These are phyloP conservation scores for Aspergillus aculeatus DNA, from an alignment of 2,329 filamentous ascomycete species.

Conservation along the genomic window DNA sequence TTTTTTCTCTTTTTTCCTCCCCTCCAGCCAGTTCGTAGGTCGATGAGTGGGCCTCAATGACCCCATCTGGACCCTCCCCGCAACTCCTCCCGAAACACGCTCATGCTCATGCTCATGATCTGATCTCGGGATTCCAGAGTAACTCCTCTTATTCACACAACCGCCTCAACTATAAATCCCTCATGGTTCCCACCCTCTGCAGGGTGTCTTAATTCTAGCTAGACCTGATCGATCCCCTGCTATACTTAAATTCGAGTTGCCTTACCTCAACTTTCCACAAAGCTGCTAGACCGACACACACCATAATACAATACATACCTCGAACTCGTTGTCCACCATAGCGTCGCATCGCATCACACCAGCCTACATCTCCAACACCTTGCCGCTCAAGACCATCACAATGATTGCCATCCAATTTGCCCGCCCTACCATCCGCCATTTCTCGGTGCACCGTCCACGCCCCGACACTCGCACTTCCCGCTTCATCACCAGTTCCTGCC, in stretches of 20 bases:
- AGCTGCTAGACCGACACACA: background rate
- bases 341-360: background rate
- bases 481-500: constrained; percentile 42
- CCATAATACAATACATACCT: background rate
- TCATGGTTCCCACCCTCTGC: background rate
- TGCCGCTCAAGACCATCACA: constrained; percentile 4
- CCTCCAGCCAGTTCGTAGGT: no score
- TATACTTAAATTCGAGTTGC: background rate
- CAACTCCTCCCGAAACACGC: constrained; percentile 10
- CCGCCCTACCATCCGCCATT: constrained; percentile 44
- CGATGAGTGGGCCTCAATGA: background rate
- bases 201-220: background rate
- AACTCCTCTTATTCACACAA: background rate
- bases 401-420: constrained; percentile 26
- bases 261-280: background rate
- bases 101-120: constrained; percentile 5
- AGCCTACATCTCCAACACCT: background rate
- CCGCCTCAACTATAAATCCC: background rate
- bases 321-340: background rate
- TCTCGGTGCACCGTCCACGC: constrained; percentile 43
- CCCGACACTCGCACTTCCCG: constrained; percentile 42
- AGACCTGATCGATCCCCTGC: background rate
- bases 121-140: background rate
- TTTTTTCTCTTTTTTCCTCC: constrained; percentile 1
- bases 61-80: constrained; percentile 1